Percentiles rank a stretch among this genome's conserved stretches.
phyloP scores from a whole-genome alignment of 1,284 basidiomycete species.

The Boletellus deceptivus region DNA sequence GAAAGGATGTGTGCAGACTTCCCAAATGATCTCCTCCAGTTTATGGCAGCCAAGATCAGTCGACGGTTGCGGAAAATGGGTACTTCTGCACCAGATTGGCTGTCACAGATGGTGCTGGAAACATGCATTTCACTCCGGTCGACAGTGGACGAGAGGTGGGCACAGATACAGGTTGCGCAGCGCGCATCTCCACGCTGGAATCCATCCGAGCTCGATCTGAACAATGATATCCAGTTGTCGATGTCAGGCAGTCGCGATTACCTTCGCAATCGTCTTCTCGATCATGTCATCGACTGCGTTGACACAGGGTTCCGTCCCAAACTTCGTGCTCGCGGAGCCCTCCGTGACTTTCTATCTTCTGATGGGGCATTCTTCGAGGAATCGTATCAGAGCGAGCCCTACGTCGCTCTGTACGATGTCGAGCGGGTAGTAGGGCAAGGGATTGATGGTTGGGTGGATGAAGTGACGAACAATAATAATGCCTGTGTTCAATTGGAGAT shows the following conservation, averaged over 20 bases:
- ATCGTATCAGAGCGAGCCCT: constrained; percentile 11
- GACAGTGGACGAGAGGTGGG: constrained; percentile 19
- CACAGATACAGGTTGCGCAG: constrained; percentile 12
- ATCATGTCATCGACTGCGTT: not conserved
- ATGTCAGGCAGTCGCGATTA: constrained; percentile 29
- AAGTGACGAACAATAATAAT: constrained; percentile 8
- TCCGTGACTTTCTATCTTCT: constrained; percentile 19
- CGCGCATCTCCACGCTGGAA: constrained; percentile 24
- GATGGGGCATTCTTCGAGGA: constrained; percentile 16
- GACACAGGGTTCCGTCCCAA: constrained; percentile 13
- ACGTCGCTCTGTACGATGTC: constrained; percentile 36
- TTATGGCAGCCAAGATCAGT: constrained; percentile 33
- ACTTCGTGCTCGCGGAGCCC: constrained; percentile 14
- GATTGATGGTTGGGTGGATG: constrained; percentile 34
- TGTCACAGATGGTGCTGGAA: constrained; percentile 10
- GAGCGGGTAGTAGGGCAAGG: constrained; percentile 30
- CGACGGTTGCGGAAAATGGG: constrained; percentile 40
- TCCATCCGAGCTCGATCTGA: constrained; percentile 28
- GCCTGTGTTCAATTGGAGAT: constrained; percentile 23
- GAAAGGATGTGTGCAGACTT: constrained; percentile 18
- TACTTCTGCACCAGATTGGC: constrained; percentile 16
- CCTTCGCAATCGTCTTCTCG: constrained; percentile 17
- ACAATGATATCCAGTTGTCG: constrained; percentile 31
- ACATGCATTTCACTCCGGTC: constrained; percentile 16
- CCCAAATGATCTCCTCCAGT: constrained; percentile 34